These are phyloP conservation scores for Thalia dealbata DNA, from an alignment of 176 grass and related monocot species.

Conservation along the genomic window DNA sequence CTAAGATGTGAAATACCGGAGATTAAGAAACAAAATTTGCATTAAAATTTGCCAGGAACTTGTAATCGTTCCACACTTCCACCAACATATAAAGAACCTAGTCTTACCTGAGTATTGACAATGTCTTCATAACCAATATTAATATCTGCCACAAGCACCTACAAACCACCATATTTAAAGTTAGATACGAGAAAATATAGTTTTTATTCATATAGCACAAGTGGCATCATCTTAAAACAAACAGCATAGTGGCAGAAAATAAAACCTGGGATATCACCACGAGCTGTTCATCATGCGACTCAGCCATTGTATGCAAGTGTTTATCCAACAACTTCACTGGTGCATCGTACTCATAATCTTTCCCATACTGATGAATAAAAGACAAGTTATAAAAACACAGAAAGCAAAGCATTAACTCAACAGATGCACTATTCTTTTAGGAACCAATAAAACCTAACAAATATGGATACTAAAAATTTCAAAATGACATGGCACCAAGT, in stretches of 20 bases:
- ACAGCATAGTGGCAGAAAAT: neutral
- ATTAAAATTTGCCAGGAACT: neutral
- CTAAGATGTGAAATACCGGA: conserved; percentile 31
- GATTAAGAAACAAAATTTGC: neutral
- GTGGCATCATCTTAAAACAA: too few species aligned
- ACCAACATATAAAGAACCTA: conserved; percentile 10
- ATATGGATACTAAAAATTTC: neutral
- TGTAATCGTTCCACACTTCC: neutral
- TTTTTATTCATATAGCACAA: neutral
- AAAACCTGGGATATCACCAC: conserved; percentile 89
- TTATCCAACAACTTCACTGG: conserved; percentile 98
- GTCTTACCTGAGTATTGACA: conserved; percentile 78
- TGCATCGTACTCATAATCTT: conserved; percentile 95
- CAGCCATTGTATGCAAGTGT: conserved; percentile 80
- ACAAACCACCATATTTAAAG: neutral
- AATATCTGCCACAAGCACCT: conserved; percentile 98
- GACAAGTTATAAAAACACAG: conserved; percentile 20
- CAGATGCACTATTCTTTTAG: too few species aligned
- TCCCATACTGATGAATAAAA: conserved; percentile 64
- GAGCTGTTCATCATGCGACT: conserved; percentile 77
- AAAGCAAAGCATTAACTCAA: neutral
- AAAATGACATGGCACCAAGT: neutral
- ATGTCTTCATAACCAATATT: conserved; percentile 98
- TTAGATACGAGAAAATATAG: neutral
- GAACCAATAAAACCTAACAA: too few species aligned